Percentiles rank a stretch among this genome's conserved stretches.
These are phyloP conservation scores for Usnea hakonensis DNA, from an alignment of 495 filamentous ascomycete species.

Conservation along the genomic window DNA sequence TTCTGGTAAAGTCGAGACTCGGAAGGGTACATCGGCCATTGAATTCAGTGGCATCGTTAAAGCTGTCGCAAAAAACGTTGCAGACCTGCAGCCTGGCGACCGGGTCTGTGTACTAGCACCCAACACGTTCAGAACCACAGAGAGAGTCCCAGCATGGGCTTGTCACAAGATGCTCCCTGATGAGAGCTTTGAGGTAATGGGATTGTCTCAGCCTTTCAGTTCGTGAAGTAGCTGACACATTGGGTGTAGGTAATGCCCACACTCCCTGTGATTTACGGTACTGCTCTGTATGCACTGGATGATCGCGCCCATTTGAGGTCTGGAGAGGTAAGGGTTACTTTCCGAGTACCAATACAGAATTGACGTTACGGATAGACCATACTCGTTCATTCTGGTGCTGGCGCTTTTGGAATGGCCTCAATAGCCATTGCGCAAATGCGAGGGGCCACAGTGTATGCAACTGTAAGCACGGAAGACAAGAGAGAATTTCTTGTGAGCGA, in stretches of 20 bases:
- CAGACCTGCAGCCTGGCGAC: slow-evolving; percentile 29
- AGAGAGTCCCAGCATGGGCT: slow-evolving; percentile 25
- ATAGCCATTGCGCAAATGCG: slow-evolving; percentile 18
- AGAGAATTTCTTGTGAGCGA: slow-evolving; percentile 27
- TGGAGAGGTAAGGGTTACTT: background rate
- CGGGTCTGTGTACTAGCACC: slow-evolving; percentile 33
- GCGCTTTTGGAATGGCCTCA: slow-evolving; percentile 25
- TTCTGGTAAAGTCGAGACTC: slow-evolving; percentile 15
- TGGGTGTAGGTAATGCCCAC: background rate
- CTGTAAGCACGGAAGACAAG: slow-evolving; percentile 37
- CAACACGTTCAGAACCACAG: slow-evolving; percentile 32
- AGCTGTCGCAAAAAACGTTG: slow-evolving; percentile 3
- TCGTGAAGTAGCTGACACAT: no score
- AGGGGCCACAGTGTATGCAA: slow-evolving; percentile 31
- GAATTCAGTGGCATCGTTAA: slow-evolving; percentile 19
- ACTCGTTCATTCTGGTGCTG: slow-evolving; percentile 36
- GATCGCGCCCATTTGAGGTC: background rate
- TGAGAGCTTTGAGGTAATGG: slow-evolving; percentile 5
- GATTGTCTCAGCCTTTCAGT: no score
- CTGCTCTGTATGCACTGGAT: slow-evolving; percentile 4
- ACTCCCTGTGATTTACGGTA: background rate
- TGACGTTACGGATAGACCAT: no score
- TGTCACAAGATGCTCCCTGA: slow-evolving; percentile 25
- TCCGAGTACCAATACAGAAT: no score
- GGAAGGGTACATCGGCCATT: background rate